A percentile compares a stretch with the other conserved stretches of the same genome.
phyloP scores from a whole-genome alignment of 371 early-diverging fungal genomes.

The Blastocladiella emersonii region DNA sequence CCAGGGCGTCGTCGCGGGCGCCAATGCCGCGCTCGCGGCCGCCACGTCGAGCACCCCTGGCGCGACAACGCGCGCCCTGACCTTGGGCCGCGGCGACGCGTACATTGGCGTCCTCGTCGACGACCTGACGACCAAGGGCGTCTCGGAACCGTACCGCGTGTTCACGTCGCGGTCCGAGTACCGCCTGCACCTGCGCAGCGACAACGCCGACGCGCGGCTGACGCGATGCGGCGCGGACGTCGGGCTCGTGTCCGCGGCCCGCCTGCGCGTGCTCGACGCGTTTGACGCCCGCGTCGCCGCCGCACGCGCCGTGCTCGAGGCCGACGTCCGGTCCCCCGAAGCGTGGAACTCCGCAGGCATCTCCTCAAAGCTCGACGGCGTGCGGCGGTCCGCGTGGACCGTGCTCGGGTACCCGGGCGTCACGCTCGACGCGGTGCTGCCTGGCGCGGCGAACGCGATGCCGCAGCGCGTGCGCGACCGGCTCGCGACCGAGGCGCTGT shows the following conservation, averaged over 20 bases:
- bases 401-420: not conserved
- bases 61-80: constrained; percentile 33
- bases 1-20: constrained; percentile 72
- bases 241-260: not conserved
- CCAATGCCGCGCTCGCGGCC: constrained; percentile 46
- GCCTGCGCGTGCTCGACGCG: not conserved
- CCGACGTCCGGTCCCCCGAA: not conserved
- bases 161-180: constrained; percentile 78
- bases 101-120: constrained; percentile 78
- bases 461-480: not conserved
- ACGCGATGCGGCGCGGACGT: constrained; percentile 18
- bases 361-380: not conserved
- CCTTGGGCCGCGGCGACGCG: constrained; percentile 61
- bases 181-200: constrained; percentile 54
- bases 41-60: constrained; percentile 13
- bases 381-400: not conserved
- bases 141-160: constrained; percentile 71
- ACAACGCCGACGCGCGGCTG: constrained; percentile 67
- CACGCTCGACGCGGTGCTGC: not conserved
- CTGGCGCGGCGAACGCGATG: not conserved
- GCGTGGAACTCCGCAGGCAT: not conserved
- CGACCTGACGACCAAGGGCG: constrained; percentile 68
- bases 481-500: not conserved
- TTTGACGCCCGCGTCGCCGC: not conserved
- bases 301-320: not conserved